These are phyloP conservation scores for Fusarium sp. DNA, from an alignment of 2,329 filamentous ascomycete species.

Conservation along the genomic window DNA sequence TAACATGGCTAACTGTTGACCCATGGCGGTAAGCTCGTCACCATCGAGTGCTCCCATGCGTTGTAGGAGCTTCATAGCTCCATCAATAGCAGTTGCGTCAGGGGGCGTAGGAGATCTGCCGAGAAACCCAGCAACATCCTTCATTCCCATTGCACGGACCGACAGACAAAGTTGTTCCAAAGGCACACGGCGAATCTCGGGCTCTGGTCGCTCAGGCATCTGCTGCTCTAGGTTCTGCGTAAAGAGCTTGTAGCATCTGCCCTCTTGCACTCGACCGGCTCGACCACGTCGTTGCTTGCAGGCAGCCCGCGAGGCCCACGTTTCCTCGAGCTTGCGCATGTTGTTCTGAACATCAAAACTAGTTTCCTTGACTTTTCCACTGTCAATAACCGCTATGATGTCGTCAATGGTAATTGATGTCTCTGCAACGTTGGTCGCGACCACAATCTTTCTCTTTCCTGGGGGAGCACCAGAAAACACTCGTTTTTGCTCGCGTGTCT, in stretches of 20 bases:
- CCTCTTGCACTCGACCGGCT: conserved; percentile 91
- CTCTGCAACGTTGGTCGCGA: conserved; percentile 96
- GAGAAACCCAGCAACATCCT: conserved; percentile 84
- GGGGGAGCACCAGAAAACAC: conserved; percentile 83
- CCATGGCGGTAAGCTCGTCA: conserved; percentile 88
- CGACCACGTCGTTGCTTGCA: conserved; percentile 95
- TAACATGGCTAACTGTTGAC: conserved; percentile 93
- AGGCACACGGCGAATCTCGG: conserved; percentile 92
- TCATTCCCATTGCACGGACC: conserved; percentile 93
- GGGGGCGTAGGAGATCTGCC: conserved; percentile 90
- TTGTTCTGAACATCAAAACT: conserved; percentile 92
- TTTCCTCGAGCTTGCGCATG: conserved; percentile 93
- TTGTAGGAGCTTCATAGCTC: conserved; percentile 81
- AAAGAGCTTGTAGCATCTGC: conserved; percentile 95
- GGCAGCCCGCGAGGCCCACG: conserved; percentile 93
- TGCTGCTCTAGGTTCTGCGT: conserved; percentile 86
- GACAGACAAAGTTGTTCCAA: conserved; percentile 95
- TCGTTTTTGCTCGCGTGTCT: conserved; percentile 86
- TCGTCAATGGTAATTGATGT: conserved; percentile 99
- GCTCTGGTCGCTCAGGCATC: conserved; percentile 90
- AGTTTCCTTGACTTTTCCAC: conserved; percentile 95
- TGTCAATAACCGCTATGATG: conserved; percentile 95
- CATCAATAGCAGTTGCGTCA: conserved; percentile 85
- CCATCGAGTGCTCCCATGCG: conserved; percentile 92
- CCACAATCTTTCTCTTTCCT: conserved; percentile 91